Percentiles rank a stretch among this genome's conserved stretches.
phyloP scores from a whole-genome alignment of 371 early-diverging fungal genomes.

The Saksenaea vasiformis region DNA sequence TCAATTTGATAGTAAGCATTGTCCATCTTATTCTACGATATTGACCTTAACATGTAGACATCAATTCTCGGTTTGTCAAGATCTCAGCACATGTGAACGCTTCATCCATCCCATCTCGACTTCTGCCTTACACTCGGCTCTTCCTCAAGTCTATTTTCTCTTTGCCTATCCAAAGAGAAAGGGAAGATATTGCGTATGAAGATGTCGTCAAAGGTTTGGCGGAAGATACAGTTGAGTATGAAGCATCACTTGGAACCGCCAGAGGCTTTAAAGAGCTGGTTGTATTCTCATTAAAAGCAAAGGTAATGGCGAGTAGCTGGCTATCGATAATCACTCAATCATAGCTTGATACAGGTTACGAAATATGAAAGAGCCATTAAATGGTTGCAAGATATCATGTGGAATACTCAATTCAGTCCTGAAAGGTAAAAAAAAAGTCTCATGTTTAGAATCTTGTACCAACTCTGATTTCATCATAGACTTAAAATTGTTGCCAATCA shows the following conservation, averaged over 20 bases:
- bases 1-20: conserved; percentile 61
- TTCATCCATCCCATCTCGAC: conserved; percentile 46
- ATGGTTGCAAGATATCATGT: conserved; percentile 66
- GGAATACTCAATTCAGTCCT: conserved; percentile 60
- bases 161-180: conserved; percentile 52
- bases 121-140: conserved; percentile 60
- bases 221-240: conserved; percentile 60
- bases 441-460: background rate
- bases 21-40: background rate
- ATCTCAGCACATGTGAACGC: conserved; percentile 53
- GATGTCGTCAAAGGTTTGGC: conserved; percentile 60
- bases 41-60: conserved; percentile 34
- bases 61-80: conserved; percentile 62
- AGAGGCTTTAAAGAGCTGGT: conserved; percentile 53
- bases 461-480: conserved; percentile 7
- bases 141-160: conserved; percentile 63
- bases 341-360: conserved; percentile 13
- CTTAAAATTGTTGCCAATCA: conserved; percentile 63
- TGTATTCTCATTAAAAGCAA: conserved; percentile 53
- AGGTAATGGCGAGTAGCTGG: conserved; percentile 16
- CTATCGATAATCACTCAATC: background rate
- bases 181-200: conserved; percentile 53
- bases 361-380: conserved; percentile 59
- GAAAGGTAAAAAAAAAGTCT: conserved; percentile 36
- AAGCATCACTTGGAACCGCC: conserved; percentile 49